Percentiles rank a stretch among this genome's conserved stretches.
Conservation (phyloP, 345 rosid genomes). For the Sonneratia alba region DNA sequence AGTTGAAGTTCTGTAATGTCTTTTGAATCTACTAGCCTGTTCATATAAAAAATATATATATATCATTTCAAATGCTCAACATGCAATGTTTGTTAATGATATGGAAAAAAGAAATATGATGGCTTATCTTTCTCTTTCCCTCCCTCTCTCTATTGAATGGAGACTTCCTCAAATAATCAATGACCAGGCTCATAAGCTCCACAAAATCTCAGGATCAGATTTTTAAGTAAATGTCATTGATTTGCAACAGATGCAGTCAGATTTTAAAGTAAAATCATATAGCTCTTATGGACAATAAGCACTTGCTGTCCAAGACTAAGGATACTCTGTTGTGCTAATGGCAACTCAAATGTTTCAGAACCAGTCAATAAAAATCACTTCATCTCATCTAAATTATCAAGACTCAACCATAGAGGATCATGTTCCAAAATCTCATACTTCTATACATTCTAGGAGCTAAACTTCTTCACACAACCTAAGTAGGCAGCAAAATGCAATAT, state of each 20-base stretch:
- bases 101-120: neutral
- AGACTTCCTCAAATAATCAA: neutral
- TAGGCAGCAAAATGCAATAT: neutral
- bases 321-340: neutral
- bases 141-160: neutral
- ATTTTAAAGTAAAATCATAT: neutral
- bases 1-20: slow-evolving; percentile 76
- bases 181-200: neutral
- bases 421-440: neutral
- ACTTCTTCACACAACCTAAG: neutral
- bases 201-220: neutral
- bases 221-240: neutral
- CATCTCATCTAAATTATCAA: neutral
- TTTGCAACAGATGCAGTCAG: neutral
- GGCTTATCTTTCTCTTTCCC: neutral
- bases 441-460: neutral
- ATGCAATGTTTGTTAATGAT: neutral
- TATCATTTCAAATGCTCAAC: neutral
- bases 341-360: neutral
- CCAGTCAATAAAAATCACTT: neutral
- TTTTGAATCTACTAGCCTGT: slow-evolving; percentile 90
- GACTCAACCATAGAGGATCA: neutral
- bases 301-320: neutral
- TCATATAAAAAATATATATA: slow-evolving; percentile 3
- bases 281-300: neutral